Conservation (phyloP, 139 green algal species). For the Chlamydomonas eustigma region DNA sequence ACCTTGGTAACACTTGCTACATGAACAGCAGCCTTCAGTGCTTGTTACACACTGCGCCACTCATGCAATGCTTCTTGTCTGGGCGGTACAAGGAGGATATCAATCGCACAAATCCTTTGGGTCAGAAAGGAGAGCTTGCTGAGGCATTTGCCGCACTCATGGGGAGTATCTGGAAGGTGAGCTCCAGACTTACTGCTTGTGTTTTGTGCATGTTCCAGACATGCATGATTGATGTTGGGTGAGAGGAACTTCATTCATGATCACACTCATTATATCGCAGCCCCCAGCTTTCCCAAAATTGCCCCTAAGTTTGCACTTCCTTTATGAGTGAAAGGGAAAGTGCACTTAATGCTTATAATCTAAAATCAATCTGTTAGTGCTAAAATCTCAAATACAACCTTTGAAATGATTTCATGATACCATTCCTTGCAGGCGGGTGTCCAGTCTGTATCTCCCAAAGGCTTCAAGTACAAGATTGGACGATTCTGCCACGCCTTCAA, state of each 20-base stretch:
- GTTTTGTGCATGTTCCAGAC: background rate
- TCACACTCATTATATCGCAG: no score
- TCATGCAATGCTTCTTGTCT: slow-evolving; percentile 74
- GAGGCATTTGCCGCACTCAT: slow-evolving; percentile 81
- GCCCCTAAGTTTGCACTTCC: no score
- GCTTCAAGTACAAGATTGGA: slow-evolving; percentile 51
- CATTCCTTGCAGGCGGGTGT: slow-evolving; percentile 22
- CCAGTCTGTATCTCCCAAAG: slow-evolving; percentile 7
- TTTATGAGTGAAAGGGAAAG: no score
- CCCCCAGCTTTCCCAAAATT: no score
- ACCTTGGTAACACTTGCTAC: slow-evolving; percentile 88
- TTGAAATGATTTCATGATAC: no score
- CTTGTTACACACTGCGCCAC: slow-evolving; percentile 74
- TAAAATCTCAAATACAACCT: no score
- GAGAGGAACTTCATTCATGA: no score
- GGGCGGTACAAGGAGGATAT: slow-evolving; percentile 68
- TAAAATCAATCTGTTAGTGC: no score
- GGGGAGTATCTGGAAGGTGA: slow-evolving; percentile 76
- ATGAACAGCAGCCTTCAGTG: slow-evolving; percentile 85
- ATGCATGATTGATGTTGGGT: no score
- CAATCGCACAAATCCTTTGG: slow-evolving; percentile 83
- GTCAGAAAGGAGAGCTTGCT: slow-evolving; percentile 88
- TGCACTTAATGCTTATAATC: no score
- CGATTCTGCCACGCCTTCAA: slow-evolving; percentile 89
- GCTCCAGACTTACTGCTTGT: slow-evolving; percentile 5